Base-by-base conservation (phyloP, 2,329 filamentous ascomycete genomes). In the Alternaria tenuissima region DNA sequence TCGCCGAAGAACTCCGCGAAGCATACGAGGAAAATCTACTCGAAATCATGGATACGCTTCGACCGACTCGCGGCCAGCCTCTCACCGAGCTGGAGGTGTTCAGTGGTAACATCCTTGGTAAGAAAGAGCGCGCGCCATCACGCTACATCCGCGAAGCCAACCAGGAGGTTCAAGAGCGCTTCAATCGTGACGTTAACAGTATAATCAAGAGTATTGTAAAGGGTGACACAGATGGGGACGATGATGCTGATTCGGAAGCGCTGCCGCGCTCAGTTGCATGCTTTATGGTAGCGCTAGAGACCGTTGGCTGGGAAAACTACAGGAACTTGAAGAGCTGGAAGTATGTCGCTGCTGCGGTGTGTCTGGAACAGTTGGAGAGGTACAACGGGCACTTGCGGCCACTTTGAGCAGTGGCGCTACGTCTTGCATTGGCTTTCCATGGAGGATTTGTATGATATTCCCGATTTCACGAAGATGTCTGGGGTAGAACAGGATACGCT, bases 91-190 rank as follows among this genome's bases (percentile, higher is more conserved):
- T 77, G 22, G 75, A 78, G 58, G 85, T 85, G 44, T 87, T 89
- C 69, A 81, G 83, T 30, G 87, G 87, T 28, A 84, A 81, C 52
- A 86, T 88, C 62, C 79, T 88, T 22, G 85, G 84, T 52, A 83
- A 82, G 59, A 79, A 79, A 9, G 81, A 78, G 4, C 72, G 77
- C 7, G 77, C 78, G 7, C 70, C 74, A 1, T 75, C 70, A 46
- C 75, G 71, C 18, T 66, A 65, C 39, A 68, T 71, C 12, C 68
- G 68, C 30, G 71, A 78, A 44, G 69, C 70, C 28, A 75, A 74
- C 46, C 63, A 59, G 22, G 71, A 73, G 28, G 78, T 82, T 65
- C 74, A 77, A 30, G 77, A 80, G 51, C 78, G 78, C 7, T 81
- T 81, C 63, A 73, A 80, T 34, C 70, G 74, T 2, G 78, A 85